These are phyloP conservation scores for Straminergon stramineum DNA, from an alignment of 225 moss, liverwort and hornwort species.

Conservation along the genomic window DNA sequence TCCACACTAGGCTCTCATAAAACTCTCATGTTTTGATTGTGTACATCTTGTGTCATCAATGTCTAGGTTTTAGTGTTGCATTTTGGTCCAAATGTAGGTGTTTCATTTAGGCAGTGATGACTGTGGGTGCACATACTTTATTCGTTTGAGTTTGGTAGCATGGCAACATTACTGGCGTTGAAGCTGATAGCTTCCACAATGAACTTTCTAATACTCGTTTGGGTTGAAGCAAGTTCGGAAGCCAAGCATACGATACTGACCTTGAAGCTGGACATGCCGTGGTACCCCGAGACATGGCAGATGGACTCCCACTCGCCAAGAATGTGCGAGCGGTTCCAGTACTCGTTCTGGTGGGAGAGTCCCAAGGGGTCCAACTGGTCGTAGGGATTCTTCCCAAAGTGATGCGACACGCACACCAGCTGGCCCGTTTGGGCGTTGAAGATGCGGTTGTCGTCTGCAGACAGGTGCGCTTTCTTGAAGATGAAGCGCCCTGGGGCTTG, in stretches of 20 bases:
- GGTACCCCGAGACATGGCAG: slow-evolving; percentile 72
- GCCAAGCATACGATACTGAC: background rate
- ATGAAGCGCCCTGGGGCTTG: slow-evolving; percentile 51
- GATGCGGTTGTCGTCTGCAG: slow-evolving; percentile 65
- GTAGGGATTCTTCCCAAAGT: slow-evolving; percentile 79
- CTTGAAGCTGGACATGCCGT: slow-evolving; percentile 82
- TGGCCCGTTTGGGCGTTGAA: slow-evolving; percentile 61
- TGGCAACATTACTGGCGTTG: background rate
- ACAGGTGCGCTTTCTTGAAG: slow-evolving; percentile 80
- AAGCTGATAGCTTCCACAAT: background rate
- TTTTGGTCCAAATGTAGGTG: background rate
- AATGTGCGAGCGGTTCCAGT: slow-evolving; percentile 57
- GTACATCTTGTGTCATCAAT: background rate
- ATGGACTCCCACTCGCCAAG: slow-evolving; percentile 85
- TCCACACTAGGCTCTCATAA: background rate
- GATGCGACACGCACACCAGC: slow-evolving; percentile 64
- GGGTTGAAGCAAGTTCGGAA: background rate
- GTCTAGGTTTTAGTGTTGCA: background rate
- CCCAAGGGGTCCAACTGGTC: slow-evolving; percentile 64
- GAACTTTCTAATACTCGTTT: background rate
- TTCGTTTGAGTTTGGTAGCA: background rate
- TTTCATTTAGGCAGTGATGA: background rate
- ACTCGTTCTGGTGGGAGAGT: slow-evolving; percentile 50
- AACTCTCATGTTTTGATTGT: background rate
- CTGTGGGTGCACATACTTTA: background rate